These are phyloP conservation scores for Smithsoniella earleae DNA, from an alignment of 163 green algal genomes.

Conservation along the genomic window DNA sequence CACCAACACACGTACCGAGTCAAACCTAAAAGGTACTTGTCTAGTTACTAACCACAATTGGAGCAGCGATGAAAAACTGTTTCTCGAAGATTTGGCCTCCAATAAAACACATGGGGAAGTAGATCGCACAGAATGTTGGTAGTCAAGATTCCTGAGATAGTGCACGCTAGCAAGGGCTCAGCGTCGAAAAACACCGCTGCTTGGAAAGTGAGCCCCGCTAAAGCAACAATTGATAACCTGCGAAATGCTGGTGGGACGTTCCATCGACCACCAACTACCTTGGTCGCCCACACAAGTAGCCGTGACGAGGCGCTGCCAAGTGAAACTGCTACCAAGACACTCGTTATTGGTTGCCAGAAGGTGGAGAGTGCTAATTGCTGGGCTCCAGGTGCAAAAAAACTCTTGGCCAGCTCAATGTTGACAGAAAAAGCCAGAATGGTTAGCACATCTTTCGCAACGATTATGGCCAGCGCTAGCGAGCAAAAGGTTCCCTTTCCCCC, in stretches of 20 bases:
- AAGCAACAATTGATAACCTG: background rate
- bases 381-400: constrained; percentile 31
- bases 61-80: too few relatives aligned
- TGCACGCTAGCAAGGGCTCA: constrained; percentile 76
- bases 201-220: constrained; percentile 7
- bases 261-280: too few relatives aligned
- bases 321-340: background rate
- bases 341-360: background rate
- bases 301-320: background rate
- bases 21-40: too few relatives aligned
- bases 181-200: constrained; percentile 37
- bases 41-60: too few relatives aligned
- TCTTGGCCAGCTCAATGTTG: constrained; percentile 60
- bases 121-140: constrained; percentile 50
- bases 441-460: constrained; percentile 87
- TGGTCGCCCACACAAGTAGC: too few relatives aligned
- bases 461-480: constrained; percentile 68
- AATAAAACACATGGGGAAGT: too few relatives aligned
- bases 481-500: constrained; percentile 72
- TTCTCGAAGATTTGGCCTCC: too few relatives aligned
- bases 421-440: constrained; percentile 75
- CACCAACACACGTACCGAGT: too few relatives aligned
- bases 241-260: too few relatives aligned
- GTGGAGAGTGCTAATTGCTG: background rate
- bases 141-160: constrained; percentile 59